Evolutionary conservation across 768 basidiomycete genomes (phyloP).

Genomic region (Ramaria sp.): DNA sequence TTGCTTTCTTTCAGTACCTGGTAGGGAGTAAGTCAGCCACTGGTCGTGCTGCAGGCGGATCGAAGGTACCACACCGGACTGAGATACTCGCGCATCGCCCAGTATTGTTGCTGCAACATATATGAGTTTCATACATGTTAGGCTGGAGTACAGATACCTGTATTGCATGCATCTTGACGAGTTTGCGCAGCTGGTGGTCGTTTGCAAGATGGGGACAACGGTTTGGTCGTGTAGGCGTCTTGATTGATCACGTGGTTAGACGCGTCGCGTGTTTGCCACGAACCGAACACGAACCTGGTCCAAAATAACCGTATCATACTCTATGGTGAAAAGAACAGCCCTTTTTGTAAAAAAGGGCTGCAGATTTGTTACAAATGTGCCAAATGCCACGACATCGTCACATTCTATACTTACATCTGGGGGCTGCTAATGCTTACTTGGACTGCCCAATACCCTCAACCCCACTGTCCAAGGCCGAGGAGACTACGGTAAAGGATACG

Average conservation of each 20-base stretch:
- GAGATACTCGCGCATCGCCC: slow-evolving; percentile 90
- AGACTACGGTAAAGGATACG: not conserved
- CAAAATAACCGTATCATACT: not conserved
- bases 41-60: slow-evolving; percentile 13
- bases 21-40: slow-evolving; percentile 14
- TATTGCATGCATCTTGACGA: slow-evolving; percentile 34
- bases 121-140: slow-evolving; percentile 9
- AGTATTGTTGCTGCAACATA: slow-evolving; percentile 67
- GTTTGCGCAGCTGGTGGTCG: slow-evolving; percentile 2
- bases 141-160: slow-evolving; percentile 23
- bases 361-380: too few species aligned
- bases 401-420: not conserved
- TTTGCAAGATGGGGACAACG: not conserved
- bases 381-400: not conserved
- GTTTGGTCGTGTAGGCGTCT: slow-evolving; percentile 1
- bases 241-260: not conserved
- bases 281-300: not conserved
- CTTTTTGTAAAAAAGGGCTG: too few species aligned
- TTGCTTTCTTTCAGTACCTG: slow-evolving; percentile 97
- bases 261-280: not conserved
- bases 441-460: not conserved
- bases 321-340: too few species aligned
- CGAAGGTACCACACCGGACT: slow-evolving; percentile 54
- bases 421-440: not conserved
- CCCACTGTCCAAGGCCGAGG: not conserved